A percentile compares a stretch with the other conserved stretches of the same genome.
phyloP scores from a whole-genome alignment of 2,329 filamentous ascomycete genomes.

The Chaetomiaceae sp. region DNA sequence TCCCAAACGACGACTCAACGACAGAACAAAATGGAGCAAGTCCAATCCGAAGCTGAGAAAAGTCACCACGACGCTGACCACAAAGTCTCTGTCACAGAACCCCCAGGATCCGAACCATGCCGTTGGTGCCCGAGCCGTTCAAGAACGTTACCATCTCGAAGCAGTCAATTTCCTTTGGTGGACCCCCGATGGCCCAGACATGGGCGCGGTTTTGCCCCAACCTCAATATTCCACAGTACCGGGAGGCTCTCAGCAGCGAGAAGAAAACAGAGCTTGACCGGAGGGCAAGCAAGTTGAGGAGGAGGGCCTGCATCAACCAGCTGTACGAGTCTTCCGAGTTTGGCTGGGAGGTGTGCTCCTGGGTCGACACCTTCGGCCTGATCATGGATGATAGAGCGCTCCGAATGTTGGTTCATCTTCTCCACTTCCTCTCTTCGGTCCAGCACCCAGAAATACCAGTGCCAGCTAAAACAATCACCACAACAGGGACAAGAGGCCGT shows the following conservation, averaged over 20 bases:
- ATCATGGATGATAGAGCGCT: neutral
- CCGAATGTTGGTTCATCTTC: neutral
- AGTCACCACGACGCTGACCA: neutral
- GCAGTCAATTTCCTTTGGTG: neutral
- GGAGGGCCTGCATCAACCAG: neutral
- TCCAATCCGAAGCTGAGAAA: neutral
- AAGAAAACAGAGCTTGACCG: conserved; percentile 5
- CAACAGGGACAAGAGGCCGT: neutral
- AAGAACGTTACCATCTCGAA: neutral
- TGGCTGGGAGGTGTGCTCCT: neutral
- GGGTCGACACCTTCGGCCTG: neutral
- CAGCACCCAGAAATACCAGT: neutral
- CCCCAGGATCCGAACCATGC: neutral
- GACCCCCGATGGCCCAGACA: neutral
- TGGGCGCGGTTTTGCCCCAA: conserved; percentile 3
- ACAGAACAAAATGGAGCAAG: neutral
- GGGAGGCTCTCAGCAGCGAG: conserved; percentile 1
- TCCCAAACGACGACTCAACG: neutral
- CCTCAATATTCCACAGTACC: neutral
- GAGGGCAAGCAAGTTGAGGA: neutral
- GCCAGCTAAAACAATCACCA: neutral
- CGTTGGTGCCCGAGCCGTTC: conserved; percentile 2
- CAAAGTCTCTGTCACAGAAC: neutral
- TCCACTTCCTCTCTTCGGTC: neutral
- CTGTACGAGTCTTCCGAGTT: conserved; percentile 4